Conservation (phyloP, 2,329 filamentous ascomycete genomes). For the Colletotrichum noveboracense region DNA sequence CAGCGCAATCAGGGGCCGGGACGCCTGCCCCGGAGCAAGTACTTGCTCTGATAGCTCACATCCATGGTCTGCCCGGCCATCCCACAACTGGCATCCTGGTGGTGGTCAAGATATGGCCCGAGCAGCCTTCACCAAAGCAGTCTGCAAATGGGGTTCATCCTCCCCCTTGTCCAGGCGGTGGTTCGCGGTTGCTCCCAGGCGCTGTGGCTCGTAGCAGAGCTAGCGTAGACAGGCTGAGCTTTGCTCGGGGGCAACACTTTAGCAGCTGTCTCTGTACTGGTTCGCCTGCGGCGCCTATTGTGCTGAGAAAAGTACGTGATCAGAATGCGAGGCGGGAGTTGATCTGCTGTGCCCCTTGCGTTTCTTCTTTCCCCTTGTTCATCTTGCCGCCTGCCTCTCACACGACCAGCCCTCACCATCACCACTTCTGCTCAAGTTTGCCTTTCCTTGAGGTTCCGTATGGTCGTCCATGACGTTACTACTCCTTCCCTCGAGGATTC, state of each 20-base stretch:
- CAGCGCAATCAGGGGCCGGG: no score
- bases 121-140: no score
- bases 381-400: not conserved
- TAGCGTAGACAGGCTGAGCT: not conserved
- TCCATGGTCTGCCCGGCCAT: not conserved
- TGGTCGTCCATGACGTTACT: no score
- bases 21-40: not conserved
- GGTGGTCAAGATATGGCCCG: no score
- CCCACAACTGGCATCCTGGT: no score
- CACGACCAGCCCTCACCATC: not conserved
- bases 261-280: not conserved
- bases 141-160: no score
- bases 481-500: no score
- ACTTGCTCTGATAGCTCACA: not conserved
- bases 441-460: not conserved
- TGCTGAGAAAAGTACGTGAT: not conserved
- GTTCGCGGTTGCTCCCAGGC: no score
- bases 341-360: not conserved
- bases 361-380: not conserved
- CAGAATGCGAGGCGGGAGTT: not conserved
- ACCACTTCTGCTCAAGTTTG: not conserved
- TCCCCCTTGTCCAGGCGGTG: no score
- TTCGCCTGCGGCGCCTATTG: not conserved
- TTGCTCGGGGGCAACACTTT: not conserved
- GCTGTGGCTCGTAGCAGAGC: no score